A percentile compares a stretch with the other conserved stretches of the same genome.
Evolutionary conservation across 345 rosid genomes (phyloP).

Genomic region (Euphorbia peplus): DNA sequence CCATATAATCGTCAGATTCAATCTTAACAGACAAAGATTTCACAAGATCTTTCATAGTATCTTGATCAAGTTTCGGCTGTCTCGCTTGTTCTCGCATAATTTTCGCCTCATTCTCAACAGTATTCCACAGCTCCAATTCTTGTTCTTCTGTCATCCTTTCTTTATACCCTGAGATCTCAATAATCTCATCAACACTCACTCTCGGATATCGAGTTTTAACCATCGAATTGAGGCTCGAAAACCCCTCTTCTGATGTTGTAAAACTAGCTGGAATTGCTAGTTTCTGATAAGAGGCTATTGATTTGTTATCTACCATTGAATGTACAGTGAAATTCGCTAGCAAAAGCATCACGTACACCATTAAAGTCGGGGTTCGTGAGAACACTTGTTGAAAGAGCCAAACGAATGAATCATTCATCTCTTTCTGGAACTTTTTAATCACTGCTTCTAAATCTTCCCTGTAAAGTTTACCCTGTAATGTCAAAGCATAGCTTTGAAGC

Average conservation of each 20-base stretch:
- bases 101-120: conserved; percentile 46
- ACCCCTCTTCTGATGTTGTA: conserved; percentile 1
- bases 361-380: conserved; percentile 60
- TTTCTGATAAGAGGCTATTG: conserved; percentile 10
- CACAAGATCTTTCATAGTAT: conserved; percentile 31
- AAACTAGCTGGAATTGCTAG: background rate
- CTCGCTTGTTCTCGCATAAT: conserved; percentile 27
- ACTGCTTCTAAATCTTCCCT: conserved; percentile 44
- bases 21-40: conserved; percentile 38
- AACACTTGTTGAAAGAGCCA: conserved; percentile 75
- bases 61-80: conserved; percentile 35
- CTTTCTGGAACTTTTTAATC: conserved; percentile 41
- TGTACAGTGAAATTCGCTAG: conserved; percentile 61
- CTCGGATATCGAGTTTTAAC: background rate
- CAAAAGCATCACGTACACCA: conserved; percentile 69
- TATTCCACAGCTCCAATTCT: conserved; percentile 52
- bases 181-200: background rate
- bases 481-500: conserved; percentile 55
- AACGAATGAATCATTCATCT: conserved; percentile 49
- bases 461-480: conserved; percentile 30
- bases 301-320: conserved; percentile 44
- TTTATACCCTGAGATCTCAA: conserved; percentile 4
- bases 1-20: conserved; percentile 44
- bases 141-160: conserved; percentile 23
- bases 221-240: conserved; percentile 8